phyloP scores from a whole-genome alignment of 2,329 filamentous ascomycete genomes.

The Hypoxylon sp. region DNA sequence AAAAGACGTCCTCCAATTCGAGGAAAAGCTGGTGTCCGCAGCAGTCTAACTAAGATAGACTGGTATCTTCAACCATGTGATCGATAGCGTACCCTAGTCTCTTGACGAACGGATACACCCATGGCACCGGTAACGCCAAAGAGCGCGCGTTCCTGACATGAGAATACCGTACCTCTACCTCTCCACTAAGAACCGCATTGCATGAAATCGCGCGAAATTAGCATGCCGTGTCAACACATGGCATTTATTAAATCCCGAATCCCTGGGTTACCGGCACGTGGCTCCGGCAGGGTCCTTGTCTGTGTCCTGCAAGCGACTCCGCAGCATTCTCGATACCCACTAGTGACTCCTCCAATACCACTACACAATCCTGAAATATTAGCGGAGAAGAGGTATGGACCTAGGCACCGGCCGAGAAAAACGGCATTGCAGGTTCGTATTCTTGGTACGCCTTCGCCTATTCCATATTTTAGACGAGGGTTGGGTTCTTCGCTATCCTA shows the following conservation, averaged over 20 bases:
- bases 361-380: not conserved
- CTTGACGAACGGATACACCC: conserved; percentile 17
- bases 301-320: not conserved
- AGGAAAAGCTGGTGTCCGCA: conserved; percentile 9
- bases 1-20: not conserved
- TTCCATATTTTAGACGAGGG: not conserved
- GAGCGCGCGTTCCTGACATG: conserved; percentile 4
- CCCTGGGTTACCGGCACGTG: conserved; percentile 24
- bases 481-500: not conserved
- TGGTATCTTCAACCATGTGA: conserved; percentile 10
- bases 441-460: not conserved
- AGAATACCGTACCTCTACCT: conserved; percentile 1
- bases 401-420: conserved; percentile 8
- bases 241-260: not conserved
- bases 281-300: conserved; percentile 1
- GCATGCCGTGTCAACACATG: not conserved
- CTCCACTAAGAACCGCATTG: not conserved
- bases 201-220: conserved; percentile 6
- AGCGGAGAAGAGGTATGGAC: conserved; percentile 13
- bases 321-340: too few species aligned
- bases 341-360: too few species aligned
- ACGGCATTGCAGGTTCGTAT: conserved; percentile 8
- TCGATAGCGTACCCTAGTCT: conserved; percentile 17
- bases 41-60: conserved; percentile 3
- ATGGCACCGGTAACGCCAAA: conserved; percentile 22